Conservation (phyloP, 768 basidiomycete genomes). For the Calocera cornea region DNA sequence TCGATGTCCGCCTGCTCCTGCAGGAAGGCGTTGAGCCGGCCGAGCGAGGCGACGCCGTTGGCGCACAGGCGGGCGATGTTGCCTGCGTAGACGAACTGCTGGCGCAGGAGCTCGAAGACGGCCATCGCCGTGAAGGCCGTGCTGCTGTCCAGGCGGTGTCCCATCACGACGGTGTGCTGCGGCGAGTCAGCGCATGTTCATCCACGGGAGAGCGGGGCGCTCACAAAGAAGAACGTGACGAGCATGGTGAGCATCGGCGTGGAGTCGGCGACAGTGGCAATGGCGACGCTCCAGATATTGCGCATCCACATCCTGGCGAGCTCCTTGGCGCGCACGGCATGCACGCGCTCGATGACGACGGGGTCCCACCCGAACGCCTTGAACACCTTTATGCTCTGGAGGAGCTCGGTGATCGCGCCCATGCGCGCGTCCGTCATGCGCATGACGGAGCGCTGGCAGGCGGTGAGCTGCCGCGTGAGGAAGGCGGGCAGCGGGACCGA, state of each 20-base stretch:
- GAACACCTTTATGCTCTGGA: constrained; percentile 3
- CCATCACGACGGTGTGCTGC: not conserved
- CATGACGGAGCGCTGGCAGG: not conserved
- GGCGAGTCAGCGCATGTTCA: not conserved
- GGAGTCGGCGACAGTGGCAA: not conserved
- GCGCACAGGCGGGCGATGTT: constrained; percentile 2
- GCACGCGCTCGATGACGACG: constrained; percentile 3
- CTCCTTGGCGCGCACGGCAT: not conserved
- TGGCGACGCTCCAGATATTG: constrained; percentile 1
- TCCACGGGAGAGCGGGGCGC: not conserved
- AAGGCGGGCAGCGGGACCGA: not conserved
- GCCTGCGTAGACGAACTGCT: constrained; percentile 2
- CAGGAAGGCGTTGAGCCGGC: not conserved
- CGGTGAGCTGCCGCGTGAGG: not conserved
- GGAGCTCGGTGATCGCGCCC: not conserved
- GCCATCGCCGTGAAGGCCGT: not conserved
- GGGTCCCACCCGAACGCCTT: not conserved
- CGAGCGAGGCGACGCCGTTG: not conserved
- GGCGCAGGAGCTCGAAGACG: constrained; percentile 2
- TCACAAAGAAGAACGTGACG: constrained; percentile 1
- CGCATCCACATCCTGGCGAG: constrained; percentile 4
- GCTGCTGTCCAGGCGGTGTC: constrained; percentile 1
- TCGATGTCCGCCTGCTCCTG: not conserved
- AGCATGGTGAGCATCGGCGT: constrained; percentile 3
- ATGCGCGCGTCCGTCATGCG: not conserved